Base-by-base conservation (phyloP, 2,329 filamentous ascomycete genomes). In the Pleoardoris graminearum region DNA sequence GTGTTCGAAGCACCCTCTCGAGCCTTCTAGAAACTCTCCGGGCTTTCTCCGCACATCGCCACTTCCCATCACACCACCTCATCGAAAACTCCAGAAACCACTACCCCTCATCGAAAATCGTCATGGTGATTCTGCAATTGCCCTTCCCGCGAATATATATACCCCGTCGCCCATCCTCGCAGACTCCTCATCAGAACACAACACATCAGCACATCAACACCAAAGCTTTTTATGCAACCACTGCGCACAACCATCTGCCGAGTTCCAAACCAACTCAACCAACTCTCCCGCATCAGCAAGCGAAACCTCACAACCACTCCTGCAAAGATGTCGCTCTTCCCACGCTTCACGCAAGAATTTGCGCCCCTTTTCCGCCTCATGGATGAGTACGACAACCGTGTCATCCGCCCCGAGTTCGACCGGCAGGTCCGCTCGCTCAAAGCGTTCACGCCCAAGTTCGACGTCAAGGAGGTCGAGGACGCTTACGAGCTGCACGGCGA, bases 401-500 rank as follows among this genome's bases (percentile, higher is more conserved):
- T 63, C 35, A 60, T 67, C 62, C 62, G 67, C 21, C 43, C 43
- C 54, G 57, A 66, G 52, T 47, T 66, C 38, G 60, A 69, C 48
- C 51, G 51, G 27, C 46, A 61, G 12, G 53, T 66, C 51, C 55
- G 61, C 37, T 59, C 44, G 37, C 61, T 81, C 42, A 79, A 77
- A 41, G 77, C 82, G 67, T 92, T 91, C 82, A 82, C 83, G 52
- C 90, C 89, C 49, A 88, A 85, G 74, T 93, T 93, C 68, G 89
- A 93, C 65, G 80, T 92, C 56, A 86, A 83, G 70, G 90, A 94
- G 77, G 83, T 82, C 11, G 81, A 82, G 55, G 75, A 84, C 5
- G 71, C 78, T 58, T 93, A 91, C 69, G 86, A 93, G 74, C 85
- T 93, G 17, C 85, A 92, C 64, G 90, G 89, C 65, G 89, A 93